Evolutionary conservation across 2,329 filamentous ascomycete genomes (phyloP).

Genomic region (Reticulascus tulasneorum): DNA sequence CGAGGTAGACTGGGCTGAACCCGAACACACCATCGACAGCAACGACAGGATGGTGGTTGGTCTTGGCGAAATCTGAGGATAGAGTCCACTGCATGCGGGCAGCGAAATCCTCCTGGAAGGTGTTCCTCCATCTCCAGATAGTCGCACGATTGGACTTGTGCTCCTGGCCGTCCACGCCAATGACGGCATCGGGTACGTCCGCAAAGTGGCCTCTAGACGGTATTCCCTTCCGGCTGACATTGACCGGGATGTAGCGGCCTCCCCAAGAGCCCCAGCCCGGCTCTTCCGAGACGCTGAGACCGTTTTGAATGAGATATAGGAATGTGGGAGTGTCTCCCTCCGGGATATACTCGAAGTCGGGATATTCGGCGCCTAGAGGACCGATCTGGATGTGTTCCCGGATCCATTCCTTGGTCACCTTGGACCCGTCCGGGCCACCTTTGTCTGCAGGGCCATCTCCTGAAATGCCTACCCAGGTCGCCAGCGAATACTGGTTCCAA

Average conservation of each 20-base stretch:
- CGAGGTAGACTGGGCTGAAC: constrained; percentile 31
- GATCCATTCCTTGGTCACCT: constrained; percentile 48
- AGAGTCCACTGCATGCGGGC: constrained; percentile 36
- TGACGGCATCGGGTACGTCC: constrained; percentile 23
- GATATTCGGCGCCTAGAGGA: constrained; percentile 38
- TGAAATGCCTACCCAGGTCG: constrained; percentile 53
- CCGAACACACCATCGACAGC: constrained; percentile 37
- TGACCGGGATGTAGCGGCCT: constrained; percentile 36
- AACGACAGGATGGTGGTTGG: constrained; percentile 43
- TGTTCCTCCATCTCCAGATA: constrained; percentile 37
- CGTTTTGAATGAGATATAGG: constrained; percentile 45
- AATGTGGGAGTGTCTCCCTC: constrained; percentile 52
- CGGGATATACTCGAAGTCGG: constrained; percentile 44
- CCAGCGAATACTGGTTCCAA: constrained; percentile 50
- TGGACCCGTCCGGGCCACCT: constrained; percentile 40
- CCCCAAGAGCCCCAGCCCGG: constrained; percentile 47
- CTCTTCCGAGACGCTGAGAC: constrained; percentile 39
- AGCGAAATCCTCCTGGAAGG: constrained; percentile 38
- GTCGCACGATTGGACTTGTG: constrained; percentile 27
- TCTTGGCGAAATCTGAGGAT: constrained; percentile 20
- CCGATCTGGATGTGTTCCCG: constrained; percentile 48
- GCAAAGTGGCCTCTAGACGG: constrained; percentile 19
- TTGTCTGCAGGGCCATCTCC: constrained; percentile 35
- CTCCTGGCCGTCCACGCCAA: constrained; percentile 21
- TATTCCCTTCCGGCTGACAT: constrained; percentile 19